Conservation (phyloP, 371 early-diverging fungal species). For the Syncephalastrum monosporum region DNA sequence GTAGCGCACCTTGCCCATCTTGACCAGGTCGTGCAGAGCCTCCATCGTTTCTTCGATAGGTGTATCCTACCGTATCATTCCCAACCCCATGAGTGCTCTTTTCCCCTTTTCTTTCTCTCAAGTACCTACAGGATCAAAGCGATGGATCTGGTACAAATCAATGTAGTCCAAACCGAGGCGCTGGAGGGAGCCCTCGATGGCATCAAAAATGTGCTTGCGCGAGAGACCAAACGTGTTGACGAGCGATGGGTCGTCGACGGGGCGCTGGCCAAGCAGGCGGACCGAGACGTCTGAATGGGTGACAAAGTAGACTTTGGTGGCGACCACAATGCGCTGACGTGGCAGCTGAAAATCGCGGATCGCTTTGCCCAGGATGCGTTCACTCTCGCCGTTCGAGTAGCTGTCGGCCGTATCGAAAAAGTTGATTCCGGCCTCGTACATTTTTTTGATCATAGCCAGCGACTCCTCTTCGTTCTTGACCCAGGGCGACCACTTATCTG, state of each 20-base stretch:
- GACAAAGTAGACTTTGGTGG: constrained; percentile 39
- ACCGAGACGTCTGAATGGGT: constrained; percentile 4
- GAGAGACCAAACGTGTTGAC: constrained; percentile 40
- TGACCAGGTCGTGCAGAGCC: constrained; percentile 46
- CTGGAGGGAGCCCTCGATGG: constrained; percentile 46
- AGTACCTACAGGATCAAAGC: constrained; percentile 23
- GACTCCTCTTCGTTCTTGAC: constrained; percentile 32
- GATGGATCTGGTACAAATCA: constrained; percentile 60
- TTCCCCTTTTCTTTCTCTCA: not conserved
- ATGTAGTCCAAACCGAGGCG: constrained; percentile 54
- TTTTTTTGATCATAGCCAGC: constrained; percentile 34
- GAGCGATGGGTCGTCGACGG: constrained; percentile 4
- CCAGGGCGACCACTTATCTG: constrained; percentile 21
- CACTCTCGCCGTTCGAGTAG: constrained; percentile 46
- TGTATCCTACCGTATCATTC: constrained; percentile 14
- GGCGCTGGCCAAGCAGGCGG: not conserved
- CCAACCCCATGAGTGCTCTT: not conserved
- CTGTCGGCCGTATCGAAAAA: constrained; percentile 43
- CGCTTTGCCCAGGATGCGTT: constrained; percentile 40
- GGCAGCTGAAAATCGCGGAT: constrained; percentile 42
- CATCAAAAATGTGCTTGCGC: constrained; percentile 50
- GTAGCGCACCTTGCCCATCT: constrained; percentile 46
- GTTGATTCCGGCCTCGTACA: constrained; percentile 49
- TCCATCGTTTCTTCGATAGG: constrained; percentile 51
- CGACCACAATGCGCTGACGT: constrained; percentile 39